Percentiles rank a stretch among this genome's conserved stretches.
phyloP scores from a whole-genome alignment of 2,329 filamentous ascomycete genomes.

The Claviceps humidiphila region DNA sequence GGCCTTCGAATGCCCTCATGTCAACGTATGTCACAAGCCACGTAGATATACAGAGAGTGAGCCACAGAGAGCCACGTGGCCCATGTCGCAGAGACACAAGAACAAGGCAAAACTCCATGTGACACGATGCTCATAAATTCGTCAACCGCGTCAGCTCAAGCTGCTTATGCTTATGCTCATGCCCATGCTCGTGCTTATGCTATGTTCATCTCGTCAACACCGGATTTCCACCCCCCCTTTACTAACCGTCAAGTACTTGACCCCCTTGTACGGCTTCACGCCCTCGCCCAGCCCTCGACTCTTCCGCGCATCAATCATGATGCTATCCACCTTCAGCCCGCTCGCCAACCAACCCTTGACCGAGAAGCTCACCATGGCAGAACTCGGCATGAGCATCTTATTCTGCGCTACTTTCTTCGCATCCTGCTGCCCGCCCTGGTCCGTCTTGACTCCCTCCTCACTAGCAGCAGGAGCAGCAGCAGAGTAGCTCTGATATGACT shows the following conservation, averaged over 20 bases:
- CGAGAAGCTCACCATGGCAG: constrained; percentile 58
- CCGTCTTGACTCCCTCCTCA: constrained; percentile 17
- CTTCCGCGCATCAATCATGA: constrained; percentile 60
- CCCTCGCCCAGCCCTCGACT: constrained; percentile 76
- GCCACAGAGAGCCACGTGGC: neutral
- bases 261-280: constrained; percentile 91
- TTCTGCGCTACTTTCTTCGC: constrained; percentile 50
- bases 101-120: no score
- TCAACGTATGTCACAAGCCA: neutral
- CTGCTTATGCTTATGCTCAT: no score
- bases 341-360: constrained; percentile 58
- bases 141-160: no score
- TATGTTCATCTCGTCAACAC: constrained; percentile 26
- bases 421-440: constrained; percentile 32
- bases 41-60: neutral
- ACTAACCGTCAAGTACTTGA: constrained; percentile 83
- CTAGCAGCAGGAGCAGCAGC: constrained; percentile 16
- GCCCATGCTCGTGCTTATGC: no score
- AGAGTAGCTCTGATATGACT: constrained; percentile 38
- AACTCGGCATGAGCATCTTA: constrained; percentile 67
- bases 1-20: no score
- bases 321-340: constrained; percentile 53
- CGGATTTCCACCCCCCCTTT: constrained; percentile 51
- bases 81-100: no score
- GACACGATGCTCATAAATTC: no score